Evolutionary conservation across 1,139 yeast species (phyloP), one percentile per base, ranked within the genome.

Genomic region (Lodderomyces pseudojiufengensis): DNA sequence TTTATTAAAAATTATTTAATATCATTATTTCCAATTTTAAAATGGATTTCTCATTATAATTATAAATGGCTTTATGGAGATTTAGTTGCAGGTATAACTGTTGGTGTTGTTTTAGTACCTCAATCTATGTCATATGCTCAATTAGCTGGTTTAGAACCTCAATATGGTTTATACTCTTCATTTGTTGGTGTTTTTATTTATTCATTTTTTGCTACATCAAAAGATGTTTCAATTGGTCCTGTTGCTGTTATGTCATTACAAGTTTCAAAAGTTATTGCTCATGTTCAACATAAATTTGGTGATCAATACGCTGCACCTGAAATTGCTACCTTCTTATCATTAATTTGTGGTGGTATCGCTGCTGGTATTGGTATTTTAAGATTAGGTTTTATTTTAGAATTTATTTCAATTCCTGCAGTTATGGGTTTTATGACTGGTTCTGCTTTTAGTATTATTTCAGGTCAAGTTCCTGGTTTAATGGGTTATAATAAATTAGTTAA

Each of bases 401-500:
- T 84, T 54, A 87, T 90, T 50, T 87, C 97, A 5, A 70, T 83
- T 49, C 96, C 95, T 26, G 95, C 96, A 1, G 95, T 90, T 32
- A 74, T 88, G 67, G 97, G 97, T 0, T 90, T 88, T 65, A 90
- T 90, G 94, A 76, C 94, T 27, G 97, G 97, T 38, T 87, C 96
- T 9, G 96, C 97, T 3, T 76, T 90, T 52, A 80, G 70, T 49
- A 90, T 90, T 52, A 70, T 84, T 32, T 61, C 70, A 40, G 96
- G 97, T 27, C 97, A 90, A 63, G 81, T 88, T 7, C 96, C 97
- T 2, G 84, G 74, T 10, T 70, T 90, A 43, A 73, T 90, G 85
- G 97, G 97, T 18, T 84, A 70, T 62, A 67, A 61, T 47, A 73
- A 63, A 15, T 44, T 50, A 31, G 86, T 88, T 40, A 79, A 85